phyloP scores from a whole-genome alignment of 495 filamentous ascomycete genomes.

The Tuber aestivum region DNA sequence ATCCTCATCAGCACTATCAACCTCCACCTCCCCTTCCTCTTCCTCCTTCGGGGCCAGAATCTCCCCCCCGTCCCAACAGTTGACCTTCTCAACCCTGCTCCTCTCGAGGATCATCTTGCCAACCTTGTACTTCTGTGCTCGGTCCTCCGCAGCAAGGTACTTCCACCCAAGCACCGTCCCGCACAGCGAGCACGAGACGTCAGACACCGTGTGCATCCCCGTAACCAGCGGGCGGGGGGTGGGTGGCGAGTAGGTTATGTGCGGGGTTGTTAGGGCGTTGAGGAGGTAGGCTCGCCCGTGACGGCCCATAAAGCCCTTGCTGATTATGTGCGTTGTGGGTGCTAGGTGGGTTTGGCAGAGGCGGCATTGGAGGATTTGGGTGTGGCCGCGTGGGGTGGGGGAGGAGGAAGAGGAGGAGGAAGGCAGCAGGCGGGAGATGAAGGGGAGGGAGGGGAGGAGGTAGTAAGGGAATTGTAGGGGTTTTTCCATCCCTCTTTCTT shows the following conservation, averaged over 20 bases:
- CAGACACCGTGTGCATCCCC: conserved; percentile 52
- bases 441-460: conserved; percentile 28
- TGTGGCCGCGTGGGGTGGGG: conserved; percentile 39
- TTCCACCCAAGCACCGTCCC: conserved; percentile 80
- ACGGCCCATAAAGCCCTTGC: conserved; percentile 82
- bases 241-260: conserved; percentile 42
- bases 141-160: conserved; percentile 78
- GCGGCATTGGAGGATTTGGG: conserved; percentile 61
- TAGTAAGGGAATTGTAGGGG: conserved; percentile 27
- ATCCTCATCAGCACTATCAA: conserved; percentile 87
- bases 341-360: conserved; percentile 70
- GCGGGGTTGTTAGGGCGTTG: conserved; percentile 45
- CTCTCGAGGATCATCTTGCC: conserved; percentile 96
- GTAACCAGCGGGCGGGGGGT: conserved; percentile 52
- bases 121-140: conserved; percentile 81
- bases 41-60: conserved; percentile 41
- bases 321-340: conserved; percentile 70
- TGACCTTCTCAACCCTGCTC: conserved; percentile 56
- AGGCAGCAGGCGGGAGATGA: conserved; percentile 10
- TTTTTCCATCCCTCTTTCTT: not conserved
- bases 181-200: conserved; percentile 57
- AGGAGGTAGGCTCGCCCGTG: conserved; percentile 90
- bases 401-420: not conserved
- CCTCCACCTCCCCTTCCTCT: conserved; percentile 51
- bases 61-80: conserved; percentile 61